These are phyloP conservation scores for Rhizophora apiculata DNA, from an alignment of 345 rosid species.

Conservation along the genomic window DNA sequence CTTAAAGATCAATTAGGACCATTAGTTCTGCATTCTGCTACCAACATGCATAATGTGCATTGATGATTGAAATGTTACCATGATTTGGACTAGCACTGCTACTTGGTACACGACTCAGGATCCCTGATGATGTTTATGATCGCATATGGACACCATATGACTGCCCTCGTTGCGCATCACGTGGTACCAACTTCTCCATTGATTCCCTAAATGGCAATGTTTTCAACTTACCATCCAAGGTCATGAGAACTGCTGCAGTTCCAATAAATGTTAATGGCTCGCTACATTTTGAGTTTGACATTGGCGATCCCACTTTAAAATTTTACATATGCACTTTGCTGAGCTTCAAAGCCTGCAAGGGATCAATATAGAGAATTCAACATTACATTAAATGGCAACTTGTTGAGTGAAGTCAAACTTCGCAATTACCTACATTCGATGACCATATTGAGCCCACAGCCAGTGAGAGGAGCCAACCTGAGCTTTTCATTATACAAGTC, in stretches of 20 bases:
- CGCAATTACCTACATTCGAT: constrained; percentile 15
- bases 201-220: constrained; percentile 9
- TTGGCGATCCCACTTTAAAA: constrained; percentile 13
- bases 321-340: constrained; percentile 34
- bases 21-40: too few relatives aligned
- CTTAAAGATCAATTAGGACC: too few relatives aligned
- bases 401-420: constrained; percentile 3
- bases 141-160: constrained; percentile 33
- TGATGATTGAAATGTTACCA: too few relatives aligned
- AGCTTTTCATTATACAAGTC: constrained; percentile 15
- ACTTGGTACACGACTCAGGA: constrained; percentile 10
- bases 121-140: constrained; percentile 24
- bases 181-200: background rate
- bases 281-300: constrained; percentile 13
- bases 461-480: constrained; percentile 29
- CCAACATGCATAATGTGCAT: too few relatives aligned
- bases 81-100: background rate
- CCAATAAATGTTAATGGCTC: constrained; percentile 9
- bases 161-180: constrained; percentile 3
- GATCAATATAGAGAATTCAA: constrained; percentile 21
- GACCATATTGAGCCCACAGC: constrained; percentile 2
- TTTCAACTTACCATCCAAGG: constrained; percentile 25
- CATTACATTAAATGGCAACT: constrained; percentile 19
- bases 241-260: constrained; percentile 29
- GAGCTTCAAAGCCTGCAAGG: constrained; percentile 16